Conservation (phyloP, 1,284 basidiomycete genomes). For the Gastroboletus turbinatus region DNA sequence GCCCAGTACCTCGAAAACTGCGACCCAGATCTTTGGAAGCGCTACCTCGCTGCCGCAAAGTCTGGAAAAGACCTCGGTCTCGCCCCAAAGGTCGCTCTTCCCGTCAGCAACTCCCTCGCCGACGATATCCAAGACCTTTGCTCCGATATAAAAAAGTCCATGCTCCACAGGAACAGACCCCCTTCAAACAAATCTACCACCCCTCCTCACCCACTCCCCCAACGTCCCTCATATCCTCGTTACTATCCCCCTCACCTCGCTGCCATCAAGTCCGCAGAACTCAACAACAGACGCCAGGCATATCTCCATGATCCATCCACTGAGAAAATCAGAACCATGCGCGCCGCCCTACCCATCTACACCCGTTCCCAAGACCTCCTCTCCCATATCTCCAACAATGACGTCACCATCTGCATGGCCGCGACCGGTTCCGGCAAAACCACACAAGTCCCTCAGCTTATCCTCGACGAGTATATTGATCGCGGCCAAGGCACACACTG, state of each 20-base stretch:
- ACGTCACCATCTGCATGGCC: constrained; percentile 93
- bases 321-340: constrained; percentile 67
- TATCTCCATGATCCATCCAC: constrained; percentile 68
- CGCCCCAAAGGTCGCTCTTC: constrained; percentile 72
- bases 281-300: constrained; percentile 54
- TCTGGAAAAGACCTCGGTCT: constrained; percentile 69
- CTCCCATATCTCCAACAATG: constrained; percentile 72
- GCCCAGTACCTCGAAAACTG: constrained; percentile 83
- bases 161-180: constrained; percentile 50
- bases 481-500: constrained; percentile 80
- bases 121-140: constrained; percentile 77
- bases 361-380: constrained; percentile 66
- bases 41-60: constrained; percentile 61
- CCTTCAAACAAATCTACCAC: constrained; percentile 18
- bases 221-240: constrained; percentile 16
- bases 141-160: constrained; percentile 59
- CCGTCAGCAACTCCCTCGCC: constrained; percentile 67
- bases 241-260: constrained; percentile 16
- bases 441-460: constrained; percentile 92
- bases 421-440: constrained; percentile 96
- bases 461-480: constrained; percentile 85
- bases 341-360: constrained; percentile 74
- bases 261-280: constrained; percentile 57
- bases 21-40: constrained; percentile 79
- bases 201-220: neutral